These are phyloP conservation scores for Dactylellina sp. DNA, from an alignment of 2,329 filamentous ascomycete genomes.

Conservation along the genomic window DNA sequence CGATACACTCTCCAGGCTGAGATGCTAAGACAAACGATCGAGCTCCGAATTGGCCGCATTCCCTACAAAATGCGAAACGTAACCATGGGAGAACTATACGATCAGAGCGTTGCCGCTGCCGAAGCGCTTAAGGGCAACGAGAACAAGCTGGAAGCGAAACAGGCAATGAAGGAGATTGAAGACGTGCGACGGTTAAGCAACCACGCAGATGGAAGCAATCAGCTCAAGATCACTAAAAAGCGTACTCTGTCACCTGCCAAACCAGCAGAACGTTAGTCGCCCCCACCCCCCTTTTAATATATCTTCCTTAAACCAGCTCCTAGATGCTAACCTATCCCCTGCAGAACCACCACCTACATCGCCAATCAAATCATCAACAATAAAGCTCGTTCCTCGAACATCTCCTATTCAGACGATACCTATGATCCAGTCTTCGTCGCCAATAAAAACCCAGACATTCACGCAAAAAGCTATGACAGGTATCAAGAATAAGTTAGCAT, in stretches of 20 bases:
- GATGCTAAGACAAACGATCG: slow-evolving; percentile 47
- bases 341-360: slow-evolving; percentile 13
- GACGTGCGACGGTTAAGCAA: slow-evolving; percentile 45
- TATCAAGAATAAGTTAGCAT: slow-evolving; percentile 34
- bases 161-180: slow-evolving; percentile 38
- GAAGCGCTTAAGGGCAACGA: slow-evolving; percentile 22
- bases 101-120: slow-evolving; percentile 27
- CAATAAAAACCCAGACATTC: slow-evolving; percentile 33
- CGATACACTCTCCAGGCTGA: slow-evolving; percentile 52
- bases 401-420: slow-evolving; percentile 31
- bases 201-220: slow-evolving; percentile 4
- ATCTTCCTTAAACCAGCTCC: not conserved
- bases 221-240: slow-evolving; percentile 41
- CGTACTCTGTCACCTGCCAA: slow-evolving; percentile 37
- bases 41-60: slow-evolving; percentile 46
- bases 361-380: slow-evolving; percentile 38
- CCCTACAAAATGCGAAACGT: slow-evolving; percentile 55
- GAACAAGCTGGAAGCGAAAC: slow-evolving; percentile 22
- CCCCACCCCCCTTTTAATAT: too few relatives aligned
- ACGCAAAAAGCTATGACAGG: slow-evolving; percentile 42
- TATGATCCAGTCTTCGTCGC: slow-evolving; percentile 27
- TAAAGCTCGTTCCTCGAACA: slow-evolving; percentile 43
- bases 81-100: slow-evolving; percentile 52
- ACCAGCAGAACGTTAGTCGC: slow-evolving; percentile 23
- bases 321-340: not conserved